phyloP scores from a whole-genome alignment of 73 alveolate genomes.

The Blepharisma stoltei region DNA sequence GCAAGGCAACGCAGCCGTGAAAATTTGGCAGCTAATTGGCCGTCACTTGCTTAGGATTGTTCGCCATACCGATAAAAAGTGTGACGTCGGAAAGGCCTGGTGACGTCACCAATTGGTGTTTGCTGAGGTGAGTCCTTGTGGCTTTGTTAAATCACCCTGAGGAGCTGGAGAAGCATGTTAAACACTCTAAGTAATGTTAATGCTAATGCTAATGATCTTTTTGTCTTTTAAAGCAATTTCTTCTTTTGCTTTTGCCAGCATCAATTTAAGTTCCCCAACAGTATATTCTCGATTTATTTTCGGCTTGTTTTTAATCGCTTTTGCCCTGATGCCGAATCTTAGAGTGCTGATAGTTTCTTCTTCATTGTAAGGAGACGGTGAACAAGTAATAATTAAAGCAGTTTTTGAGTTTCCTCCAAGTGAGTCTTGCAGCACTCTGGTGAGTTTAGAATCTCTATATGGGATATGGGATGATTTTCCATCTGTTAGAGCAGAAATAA shows the following conservation, averaged over 20 bases:
- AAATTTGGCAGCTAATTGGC: no score
- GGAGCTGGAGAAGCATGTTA: no score
- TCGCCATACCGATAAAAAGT: no score
- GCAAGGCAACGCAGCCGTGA: no score
- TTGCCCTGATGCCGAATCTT: constrained; percentile 96
- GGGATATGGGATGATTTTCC: constrained; percentile 44
- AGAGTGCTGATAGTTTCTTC: constrained; percentile 95
- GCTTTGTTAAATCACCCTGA: no score
- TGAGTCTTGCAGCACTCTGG: constrained; percentile 93
- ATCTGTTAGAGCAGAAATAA: constrained; percentile 43
- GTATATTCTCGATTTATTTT: constrained; percentile 59
- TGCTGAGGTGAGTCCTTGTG: no score
- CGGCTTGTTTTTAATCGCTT: constrained; percentile 93
- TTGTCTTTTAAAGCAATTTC: constrained; percentile 2
- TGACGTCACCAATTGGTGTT: no score
- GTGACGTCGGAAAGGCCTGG: no score
- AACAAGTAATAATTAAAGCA: constrained; percentile 93
- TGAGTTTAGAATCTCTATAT: constrained; percentile 95
- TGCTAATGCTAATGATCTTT: constrained; percentile 24
- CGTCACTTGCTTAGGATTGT: no score
- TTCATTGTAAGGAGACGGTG: constrained; percentile 96
- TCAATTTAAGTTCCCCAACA: neutral
- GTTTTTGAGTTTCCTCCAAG: constrained; percentile 98
- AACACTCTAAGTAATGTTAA: no score
- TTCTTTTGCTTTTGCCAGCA: constrained; percentile 3